These are phyloP conservation scores for Parachlorella kessleri DNA, from an alignment of 139 green algal genomes.

Conservation along the genomic window DNA sequence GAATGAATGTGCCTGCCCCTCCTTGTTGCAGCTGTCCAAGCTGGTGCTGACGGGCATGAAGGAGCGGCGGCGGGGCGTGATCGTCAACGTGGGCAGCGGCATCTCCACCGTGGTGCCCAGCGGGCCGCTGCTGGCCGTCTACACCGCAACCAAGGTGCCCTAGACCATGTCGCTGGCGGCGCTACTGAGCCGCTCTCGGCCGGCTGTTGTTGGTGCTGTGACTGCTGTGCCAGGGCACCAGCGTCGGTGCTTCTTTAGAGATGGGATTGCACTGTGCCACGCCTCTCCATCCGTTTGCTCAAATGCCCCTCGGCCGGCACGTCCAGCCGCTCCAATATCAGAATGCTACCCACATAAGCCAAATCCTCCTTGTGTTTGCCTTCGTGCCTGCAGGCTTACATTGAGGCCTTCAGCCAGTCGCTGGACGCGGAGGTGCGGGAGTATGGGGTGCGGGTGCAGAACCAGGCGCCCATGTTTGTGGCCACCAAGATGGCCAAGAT, in stretches of 20 bases:
- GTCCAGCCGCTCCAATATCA: too few relatives aligned
- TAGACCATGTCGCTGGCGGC: too few relatives aligned
- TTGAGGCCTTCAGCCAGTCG: slow-evolving; percentile 41
- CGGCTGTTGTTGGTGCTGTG: too few relatives aligned
- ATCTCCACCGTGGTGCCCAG: slow-evolving; percentile 67
- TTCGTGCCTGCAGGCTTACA: slow-evolving; percentile 30
- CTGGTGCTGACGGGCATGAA: slow-evolving; percentile 80
- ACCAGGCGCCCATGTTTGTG: slow-evolving; percentile 81
- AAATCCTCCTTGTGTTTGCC: too few relatives aligned
- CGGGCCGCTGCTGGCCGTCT: slow-evolving; percentile 73
- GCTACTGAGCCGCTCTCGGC: too few relatives aligned
- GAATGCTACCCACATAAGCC: too few relatives aligned
- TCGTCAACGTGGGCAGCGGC: slow-evolving; percentile 82
- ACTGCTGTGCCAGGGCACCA: too few relatives aligned
- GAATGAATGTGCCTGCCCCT: too few relatives aligned
- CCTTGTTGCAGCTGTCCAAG: slow-evolving; percentile 51
- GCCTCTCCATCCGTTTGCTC: too few relatives aligned
- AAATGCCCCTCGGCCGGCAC: too few relatives aligned
- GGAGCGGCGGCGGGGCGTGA: slow-evolving; percentile 55
- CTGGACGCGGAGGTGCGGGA: slow-evolving; percentile 62
- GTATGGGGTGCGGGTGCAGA: slow-evolving; percentile 70
- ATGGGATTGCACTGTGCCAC: too few relatives aligned
- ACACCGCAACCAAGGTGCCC: slow-evolving; percentile 83
- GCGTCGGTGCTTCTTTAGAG: too few relatives aligned
- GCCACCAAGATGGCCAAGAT: slow-evolving; percentile 90